These are phyloP conservation scores for Penicillium sp. DNA, from an alignment of 2,329 filamentous ascomycete species.

Conservation along the genomic window DNA sequence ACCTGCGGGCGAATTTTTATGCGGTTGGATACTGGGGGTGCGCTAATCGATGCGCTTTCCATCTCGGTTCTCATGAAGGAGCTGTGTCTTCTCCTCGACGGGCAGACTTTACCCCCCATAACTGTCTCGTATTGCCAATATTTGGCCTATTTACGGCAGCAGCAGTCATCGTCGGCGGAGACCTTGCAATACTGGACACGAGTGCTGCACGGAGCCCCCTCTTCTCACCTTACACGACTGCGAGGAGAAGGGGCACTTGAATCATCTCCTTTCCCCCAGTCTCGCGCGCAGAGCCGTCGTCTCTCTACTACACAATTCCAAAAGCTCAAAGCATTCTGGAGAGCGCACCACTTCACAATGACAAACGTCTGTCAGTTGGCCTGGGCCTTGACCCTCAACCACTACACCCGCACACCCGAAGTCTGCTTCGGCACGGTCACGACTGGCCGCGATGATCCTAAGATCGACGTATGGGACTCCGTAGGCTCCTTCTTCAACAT, in stretches of 20 bases:
- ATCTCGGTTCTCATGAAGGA: conserved; percentile 11
- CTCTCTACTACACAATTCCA: conserved; percentile 4
- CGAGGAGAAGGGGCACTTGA: background rate
- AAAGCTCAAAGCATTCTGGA: conserved; percentile 3
- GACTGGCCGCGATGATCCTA: conserved; percentile 16
- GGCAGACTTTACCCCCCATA: background rate
- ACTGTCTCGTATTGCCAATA: conserved; percentile 9
- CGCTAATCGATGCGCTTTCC: conserved; percentile 14
- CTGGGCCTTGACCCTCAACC: conserved; percentile 14
- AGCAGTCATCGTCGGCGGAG: background rate
- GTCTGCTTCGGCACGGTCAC: conserved; percentile 21
- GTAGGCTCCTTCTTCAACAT: conserved; percentile 6
- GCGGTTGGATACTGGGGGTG: conserved; percentile 9
- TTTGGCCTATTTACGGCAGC: conserved; percentile 3
- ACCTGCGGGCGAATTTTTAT: background rate
- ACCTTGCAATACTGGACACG: conserved; percentile 13
- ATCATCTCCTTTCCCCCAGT: background rate
- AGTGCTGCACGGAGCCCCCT: conserved; percentile 4
- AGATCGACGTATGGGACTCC: conserved; percentile 1
- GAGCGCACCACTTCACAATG: background rate
- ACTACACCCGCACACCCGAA: conserved; percentile 11
- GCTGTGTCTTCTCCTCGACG: conserved; percentile 7
- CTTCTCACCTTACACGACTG: conserved; percentile 6
- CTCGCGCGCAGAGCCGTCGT: conserved; percentile 1
- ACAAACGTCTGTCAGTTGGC: conserved; percentile 17